These are phyloP conservation scores for Panicum hallii DNA, from an alignment of 202 grass and related monocot genomes.

Conservation along the genomic window DNA sequence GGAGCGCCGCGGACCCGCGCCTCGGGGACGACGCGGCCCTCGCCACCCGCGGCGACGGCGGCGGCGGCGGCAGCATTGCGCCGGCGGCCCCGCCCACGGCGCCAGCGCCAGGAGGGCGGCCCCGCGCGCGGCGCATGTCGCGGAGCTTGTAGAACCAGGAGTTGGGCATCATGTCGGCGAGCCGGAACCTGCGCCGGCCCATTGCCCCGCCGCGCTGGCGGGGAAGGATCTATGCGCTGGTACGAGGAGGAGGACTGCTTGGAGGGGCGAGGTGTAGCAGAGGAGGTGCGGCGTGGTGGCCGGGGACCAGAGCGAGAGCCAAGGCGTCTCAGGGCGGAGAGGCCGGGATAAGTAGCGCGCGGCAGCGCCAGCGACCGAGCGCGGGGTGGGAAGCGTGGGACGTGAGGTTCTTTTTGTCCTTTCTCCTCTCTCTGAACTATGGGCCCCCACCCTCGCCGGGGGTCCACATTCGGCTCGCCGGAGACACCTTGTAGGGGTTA, in stretches of 20 bases:
- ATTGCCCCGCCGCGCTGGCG: constrained; percentile 41
- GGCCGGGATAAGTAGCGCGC: constrained; percentile 48
- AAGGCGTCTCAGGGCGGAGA: constrained; percentile 8
- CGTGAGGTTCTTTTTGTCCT: constrained; percentile 20
- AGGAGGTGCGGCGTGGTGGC: neutral
- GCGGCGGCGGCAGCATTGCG: neutral
- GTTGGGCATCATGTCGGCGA: constrained; percentile 91
- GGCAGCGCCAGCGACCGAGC: neutral
- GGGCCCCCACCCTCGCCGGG: neutral
- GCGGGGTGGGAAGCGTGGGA: constrained; percentile 37
- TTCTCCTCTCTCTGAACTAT: constrained; percentile 11
- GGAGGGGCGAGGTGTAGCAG: constrained; percentile 26
- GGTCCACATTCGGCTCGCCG: neutral
- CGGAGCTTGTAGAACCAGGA: constrained; percentile 91
- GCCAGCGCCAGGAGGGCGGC: neutral
- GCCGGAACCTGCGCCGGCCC: constrained; percentile 72
- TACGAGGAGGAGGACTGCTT: constrained; percentile 22
- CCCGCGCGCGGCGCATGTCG: constrained; percentile 61
- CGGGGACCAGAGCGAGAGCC: constrained; percentile 35
- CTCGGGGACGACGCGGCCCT: neutral
- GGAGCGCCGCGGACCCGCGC: constrained; percentile 2
- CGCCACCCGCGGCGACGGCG: neutral
- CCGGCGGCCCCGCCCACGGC: no score
- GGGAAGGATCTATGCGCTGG: neutral
- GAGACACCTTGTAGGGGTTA: neutral